A percentile compares a stretch with the other conserved stretches of the same genome.
phyloP scores from a whole-genome alignment of 371 early-diverging fungal genomes.

The Syncephalis fuscata region DNA sequence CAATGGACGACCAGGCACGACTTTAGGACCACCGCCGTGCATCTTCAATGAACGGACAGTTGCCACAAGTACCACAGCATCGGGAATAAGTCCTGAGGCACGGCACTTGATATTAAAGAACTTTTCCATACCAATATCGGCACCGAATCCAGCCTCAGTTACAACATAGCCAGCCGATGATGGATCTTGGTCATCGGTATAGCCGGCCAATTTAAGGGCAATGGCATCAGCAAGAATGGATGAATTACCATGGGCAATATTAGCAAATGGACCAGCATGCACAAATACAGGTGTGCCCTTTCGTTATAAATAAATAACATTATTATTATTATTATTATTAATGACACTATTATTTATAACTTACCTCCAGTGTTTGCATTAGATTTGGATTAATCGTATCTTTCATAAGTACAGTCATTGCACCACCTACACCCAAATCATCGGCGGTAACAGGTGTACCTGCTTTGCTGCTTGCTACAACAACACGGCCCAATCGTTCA shows the following conservation, averaged over 20 bases:
- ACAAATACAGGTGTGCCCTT: slow-evolving; percentile 92
- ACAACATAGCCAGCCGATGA: slow-evolving; percentile 77
- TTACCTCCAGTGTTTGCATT: slow-evolving; percentile 86
- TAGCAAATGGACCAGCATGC: slow-evolving; percentile 96
- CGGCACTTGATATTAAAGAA: slow-evolving; percentile 98
- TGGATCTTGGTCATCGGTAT: slow-evolving; percentile 17
- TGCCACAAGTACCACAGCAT: slow-evolving; percentile 90
- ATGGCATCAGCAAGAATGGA: slow-evolving; percentile 87
- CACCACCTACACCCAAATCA: slow-evolving; percentile 90
- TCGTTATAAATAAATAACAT: no score
- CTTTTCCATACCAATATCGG: slow-evolving; percentile 98
- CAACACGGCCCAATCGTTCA: slow-evolving; percentile 82
- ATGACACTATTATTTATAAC: no score
- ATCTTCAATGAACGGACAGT: slow-evolving; percentile 90
- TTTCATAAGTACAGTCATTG: slow-evolving; percentile 90
- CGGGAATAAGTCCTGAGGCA: slow-evolving; percentile 68
- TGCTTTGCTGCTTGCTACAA: slow-evolving; percentile 61
- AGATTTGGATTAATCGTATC: slow-evolving; percentile 94
- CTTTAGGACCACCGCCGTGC: slow-evolving; percentile 97
- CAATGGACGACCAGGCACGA: slow-evolving; percentile 78
- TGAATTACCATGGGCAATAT: slow-evolving; percentile 94
- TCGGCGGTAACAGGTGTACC: slow-evolving; percentile 87
- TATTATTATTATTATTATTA: no score
- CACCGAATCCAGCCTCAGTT: slow-evolving; percentile 96
- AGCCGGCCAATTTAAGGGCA: slow-evolving; percentile 82